Percentiles rank a stretch among this genome's conserved stretches.
These are phyloP conservation scores for Leishmania turanica DNA, from an alignment of 208 protist genomes.

Conservation along the genomic window DNA sequence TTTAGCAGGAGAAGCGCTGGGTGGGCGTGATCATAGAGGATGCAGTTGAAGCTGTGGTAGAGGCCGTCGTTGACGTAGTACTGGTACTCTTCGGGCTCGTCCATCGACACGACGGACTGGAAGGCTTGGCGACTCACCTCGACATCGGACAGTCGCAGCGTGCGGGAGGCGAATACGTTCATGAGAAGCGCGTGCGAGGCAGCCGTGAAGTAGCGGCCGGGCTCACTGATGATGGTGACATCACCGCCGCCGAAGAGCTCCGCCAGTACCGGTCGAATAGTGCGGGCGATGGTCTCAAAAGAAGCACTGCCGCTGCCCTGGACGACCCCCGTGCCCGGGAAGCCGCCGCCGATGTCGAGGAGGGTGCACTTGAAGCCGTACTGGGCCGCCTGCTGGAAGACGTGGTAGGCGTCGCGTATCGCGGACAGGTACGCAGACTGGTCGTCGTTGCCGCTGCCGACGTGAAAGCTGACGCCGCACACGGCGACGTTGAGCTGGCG, in stretches of 20 bases:
- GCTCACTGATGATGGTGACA: conserved; percentile 78
- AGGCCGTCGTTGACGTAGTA: conserved; percentile 91
- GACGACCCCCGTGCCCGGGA: conserved; percentile 47
- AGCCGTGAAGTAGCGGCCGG: conserved; percentile 85
- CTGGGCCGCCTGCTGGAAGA: conserved; percentile 63
- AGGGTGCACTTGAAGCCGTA: conserved; percentile 77
- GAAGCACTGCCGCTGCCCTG: conserved; percentile 13
- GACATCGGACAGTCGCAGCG: conserved; percentile 32
- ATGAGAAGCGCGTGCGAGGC: conserved; percentile 64
- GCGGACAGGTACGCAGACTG: conserved; percentile 57
- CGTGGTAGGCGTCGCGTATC: conserved; percentile 45
- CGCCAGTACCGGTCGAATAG: conserved; percentile 57
- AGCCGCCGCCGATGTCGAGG: conserved; percentile 91
- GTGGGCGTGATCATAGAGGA: conserved; percentile 81
- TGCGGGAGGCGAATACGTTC: conserved; percentile 68
- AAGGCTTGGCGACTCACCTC: conserved; percentile 24
- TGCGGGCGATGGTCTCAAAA: conserved; percentile 64
- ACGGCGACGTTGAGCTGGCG: conserved; percentile 51
- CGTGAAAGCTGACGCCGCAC: conserved; percentile 89
- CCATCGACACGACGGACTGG: conserved; percentile 26
- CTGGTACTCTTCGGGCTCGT: conserved; percentile 49
- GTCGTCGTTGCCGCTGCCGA: conserved; percentile 84
- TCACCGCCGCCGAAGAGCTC: conserved; percentile 58
- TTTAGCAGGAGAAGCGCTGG: conserved; percentile 52
- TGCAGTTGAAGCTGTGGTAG: conserved; percentile 89